These are phyloP conservation scores for Xylariaceae sp. DNA, from an alignment of 2,329 filamentous ascomycete species.

Conservation along the genomic window DNA sequence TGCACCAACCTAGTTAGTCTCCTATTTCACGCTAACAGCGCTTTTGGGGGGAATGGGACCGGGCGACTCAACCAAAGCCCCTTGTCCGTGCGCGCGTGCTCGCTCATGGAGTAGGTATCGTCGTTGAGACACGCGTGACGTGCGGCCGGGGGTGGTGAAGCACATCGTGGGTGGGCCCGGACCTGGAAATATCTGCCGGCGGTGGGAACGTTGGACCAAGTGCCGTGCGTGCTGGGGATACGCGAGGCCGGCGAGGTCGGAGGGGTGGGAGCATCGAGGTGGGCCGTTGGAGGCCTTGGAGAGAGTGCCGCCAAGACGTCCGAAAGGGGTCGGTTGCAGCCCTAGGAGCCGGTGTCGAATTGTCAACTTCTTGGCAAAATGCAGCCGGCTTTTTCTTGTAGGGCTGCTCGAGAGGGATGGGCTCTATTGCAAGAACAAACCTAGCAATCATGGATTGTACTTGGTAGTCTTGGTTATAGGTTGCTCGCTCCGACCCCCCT, in stretches of 20 bases:
- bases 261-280: not conserved
- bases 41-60: too few relatives aligned
- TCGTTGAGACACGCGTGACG: too few relatives aligned
- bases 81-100: too few relatives aligned
- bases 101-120: too few relatives aligned
- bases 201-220: not conserved
- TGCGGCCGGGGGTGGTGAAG: not conserved
- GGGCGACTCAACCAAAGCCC: too few relatives aligned
- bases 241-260: not conserved
- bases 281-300: too few relatives aligned
- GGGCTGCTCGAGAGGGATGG: not conserved
- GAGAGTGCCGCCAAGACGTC: not conserved
- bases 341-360: not conserved
- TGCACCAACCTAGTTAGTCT: too few relatives aligned
- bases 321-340: not conserved
- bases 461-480: not conserved
- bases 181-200: not conserved
- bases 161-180: not conserved
- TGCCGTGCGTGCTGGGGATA: not conserved
- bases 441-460: not conserved
- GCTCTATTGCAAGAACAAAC: not conserved
- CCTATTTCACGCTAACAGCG: not conserved
- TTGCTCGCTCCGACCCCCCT: not conserved
- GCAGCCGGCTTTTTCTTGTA: not conserved
- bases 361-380: not conserved